Base-by-base conservation (phyloP, 805 yeast genomes). In the Kuraishia cidri region DNA sequence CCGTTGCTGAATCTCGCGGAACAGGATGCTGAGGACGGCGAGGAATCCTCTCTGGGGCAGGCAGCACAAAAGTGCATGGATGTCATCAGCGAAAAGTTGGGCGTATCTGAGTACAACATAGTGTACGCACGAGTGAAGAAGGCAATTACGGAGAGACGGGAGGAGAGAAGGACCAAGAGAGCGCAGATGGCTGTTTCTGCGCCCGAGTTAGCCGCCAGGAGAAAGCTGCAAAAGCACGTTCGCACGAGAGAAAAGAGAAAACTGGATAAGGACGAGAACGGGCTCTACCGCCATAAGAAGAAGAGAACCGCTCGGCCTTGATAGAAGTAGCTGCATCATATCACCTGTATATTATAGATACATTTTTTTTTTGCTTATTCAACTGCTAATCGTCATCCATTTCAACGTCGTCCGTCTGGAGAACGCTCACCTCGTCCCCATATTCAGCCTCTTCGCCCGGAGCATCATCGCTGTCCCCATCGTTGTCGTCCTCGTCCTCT, bases 121-220 rank as follows among this genome's bases (percentile, higher is more conserved):
- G 56, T 72, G 2, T 80, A 78, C 47, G 60, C 82, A 2, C 60
- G 61, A 29, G 92, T 86, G n/a, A 74, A 75, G 49, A 73, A 68
- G 41, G 46, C 47, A 12, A 79, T 88, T 16, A 58, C 55, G 19
- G 60, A 62, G 23, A 72, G 85, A 53, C 72, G 97, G 47, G 69
- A 69, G 37, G 94, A 85, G 31, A 74, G 97, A 56, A 75, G 68
- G 49, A 70, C 82, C 0, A 79, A 78, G 48, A 67, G 87, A 36
- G 81, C 94, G 0, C 78, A 81, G 37, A 58, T 85, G 50, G 81
- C 86, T 3, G 65, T 88, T 8, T 70, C 67, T 14, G 82, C 80
- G 4, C 97, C 97, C 1, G 95, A 81, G 11, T 57, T 71, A 26
- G 79, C 85, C n/a, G 92, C 95, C 2, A 71, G 69, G 42, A 73